Conservation (phyloP, 2,329 filamentous ascomycete genomes). For the Cadophora malorum region DNA sequence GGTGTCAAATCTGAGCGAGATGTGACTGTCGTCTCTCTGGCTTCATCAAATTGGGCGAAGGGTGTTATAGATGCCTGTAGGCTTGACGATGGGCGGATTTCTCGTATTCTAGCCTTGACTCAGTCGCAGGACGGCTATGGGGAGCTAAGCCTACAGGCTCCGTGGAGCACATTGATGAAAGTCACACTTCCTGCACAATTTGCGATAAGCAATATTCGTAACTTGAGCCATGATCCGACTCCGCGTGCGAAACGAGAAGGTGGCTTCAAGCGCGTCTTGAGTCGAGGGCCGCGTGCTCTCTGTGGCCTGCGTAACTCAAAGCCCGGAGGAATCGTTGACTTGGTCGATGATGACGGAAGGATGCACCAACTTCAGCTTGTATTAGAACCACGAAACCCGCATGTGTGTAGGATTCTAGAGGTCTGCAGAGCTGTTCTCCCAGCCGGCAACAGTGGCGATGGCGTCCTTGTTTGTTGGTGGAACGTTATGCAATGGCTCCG, state of each 20-base stretch:
- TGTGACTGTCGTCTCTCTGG: constrained; percentile 40
- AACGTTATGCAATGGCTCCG: constrained; percentile 74
- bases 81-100: constrained; percentile 68
- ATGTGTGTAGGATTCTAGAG: constrained; percentile 66
- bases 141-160: constrained; percentile 75
- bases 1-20: constrained; percentile 44
- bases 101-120: constrained; percentile 73
- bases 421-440: constrained; percentile 70
- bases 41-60: constrained; percentile 54
- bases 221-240: constrained; percentile 61
- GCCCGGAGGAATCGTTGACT: constrained; percentile 66
- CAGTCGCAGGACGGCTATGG: constrained; percentile 67
- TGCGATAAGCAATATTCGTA: constrained; percentile 63
- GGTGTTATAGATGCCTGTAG: constrained; percentile 77
- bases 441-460: constrained; percentile 61
- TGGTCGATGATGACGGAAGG: constrained; percentile 66
- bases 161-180: constrained; percentile 75
- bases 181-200: constrained; percentile 66
- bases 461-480: constrained; percentile 74
- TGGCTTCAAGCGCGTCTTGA: constrained; percentile 52
- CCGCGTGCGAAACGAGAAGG: constrained; percentile 60
- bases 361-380: constrained; percentile 72
- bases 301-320: constrained; percentile 62
- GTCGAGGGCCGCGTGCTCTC: constrained; percentile 47
- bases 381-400: constrained; percentile 67